Evolutionary conservation across 768 basidiomycete genomes (phyloP), one percentile per base, ranked within the genome.

Genomic region (Serendipita vermifera): DNA sequence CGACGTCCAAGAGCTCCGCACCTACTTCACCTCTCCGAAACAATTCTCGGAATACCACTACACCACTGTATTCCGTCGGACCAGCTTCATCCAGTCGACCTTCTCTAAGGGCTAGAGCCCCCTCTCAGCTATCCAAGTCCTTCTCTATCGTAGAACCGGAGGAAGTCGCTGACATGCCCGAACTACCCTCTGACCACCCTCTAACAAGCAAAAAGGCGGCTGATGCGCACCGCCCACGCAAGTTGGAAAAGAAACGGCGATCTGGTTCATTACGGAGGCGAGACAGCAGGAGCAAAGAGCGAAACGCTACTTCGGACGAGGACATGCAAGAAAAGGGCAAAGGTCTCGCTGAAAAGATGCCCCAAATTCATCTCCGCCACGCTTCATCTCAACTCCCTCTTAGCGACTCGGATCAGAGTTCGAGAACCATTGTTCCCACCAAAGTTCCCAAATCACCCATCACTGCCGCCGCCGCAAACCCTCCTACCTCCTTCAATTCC

Each of bases 351-450:
- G 20, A 51, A 22, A n/a, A 20, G n/a, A n/a, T n/a, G n/a, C 46
- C 20, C 14, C 9, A 43, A 11, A 15, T 15, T 24, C 41, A 15
- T 7, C 27, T 51, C n/a, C 46, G 32, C n/a, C 46, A 51, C n/a
- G 32, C 46, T 5, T 9, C 46, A 5, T 51, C 46, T 4, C 24
- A 20, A 29, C 29, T 22, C 22, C 46, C 46, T 7, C 46, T 51
- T n/a, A 51, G 46, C 27, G 46, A 51, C 46, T 51, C 46, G 17
- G 46, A 51, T n/a, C 46, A 51, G 46, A 51, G 46, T n/a, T 26
- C 46, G 7, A 51, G 32, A 29, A 51, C 46, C 15, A 51, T 51
- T 11, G 46, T 51, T 20, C 46, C 46, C 17, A 51, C 22, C 27
- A 51, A 26, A 26, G 7, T 29, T 7, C 24, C 24, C 24, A 20